phyloP scores from a whole-genome alignment of 371 early-diverging fungal species.

The Zychaea mexicana region DNA sequence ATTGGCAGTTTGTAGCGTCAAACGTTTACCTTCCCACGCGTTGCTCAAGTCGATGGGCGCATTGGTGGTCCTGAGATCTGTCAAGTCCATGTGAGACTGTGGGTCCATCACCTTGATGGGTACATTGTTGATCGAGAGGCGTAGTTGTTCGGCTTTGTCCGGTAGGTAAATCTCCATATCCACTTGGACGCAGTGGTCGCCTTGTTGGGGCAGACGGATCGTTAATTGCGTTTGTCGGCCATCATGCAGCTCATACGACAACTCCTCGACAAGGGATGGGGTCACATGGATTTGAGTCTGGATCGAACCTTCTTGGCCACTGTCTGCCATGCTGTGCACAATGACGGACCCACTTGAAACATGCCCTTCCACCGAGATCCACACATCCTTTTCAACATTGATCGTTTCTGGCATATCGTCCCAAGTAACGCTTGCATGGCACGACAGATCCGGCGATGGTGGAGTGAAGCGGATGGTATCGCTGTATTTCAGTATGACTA shows the following conservation, averaged over 20 bases:
- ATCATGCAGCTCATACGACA: conserved; percentile 10
- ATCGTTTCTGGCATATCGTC: conserved; percentile 13
- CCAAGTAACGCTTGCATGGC: conserved; percentile 15
- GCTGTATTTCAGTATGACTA: conserved; percentile 23
- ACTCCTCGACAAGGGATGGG: not conserved
- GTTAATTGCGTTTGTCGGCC: conserved; percentile 12
- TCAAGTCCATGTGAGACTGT: conserved; percentile 6
- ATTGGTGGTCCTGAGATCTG: conserved; percentile 3
- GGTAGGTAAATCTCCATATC: conserved; percentile 27
- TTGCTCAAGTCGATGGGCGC: conserved; percentile 2
- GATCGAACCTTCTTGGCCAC: conserved; percentile 15
- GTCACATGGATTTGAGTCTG: conserved; percentile 9
- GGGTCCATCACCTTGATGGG: conserved; percentile 8
- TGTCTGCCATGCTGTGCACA: conserved; percentile 9
- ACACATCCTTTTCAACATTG: conserved; percentile 15
- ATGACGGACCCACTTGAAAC: conserved; percentile 11
- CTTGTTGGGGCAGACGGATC: conserved; percentile 5
- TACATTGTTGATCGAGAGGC: conserved; percentile 9
- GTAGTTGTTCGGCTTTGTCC: conserved; percentile 10
- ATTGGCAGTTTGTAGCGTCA: conserved; percentile 14
- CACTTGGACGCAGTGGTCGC: not conserved
- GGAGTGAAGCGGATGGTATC: not conserved
- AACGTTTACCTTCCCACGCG: conserved; percentile 5
- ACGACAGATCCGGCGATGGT: not conserved
- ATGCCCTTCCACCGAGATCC: conserved; percentile 12